Base-by-base conservation (phyloP, 2,329 filamentous ascomycete genomes). In the Cladosporium sp. region DNA sequence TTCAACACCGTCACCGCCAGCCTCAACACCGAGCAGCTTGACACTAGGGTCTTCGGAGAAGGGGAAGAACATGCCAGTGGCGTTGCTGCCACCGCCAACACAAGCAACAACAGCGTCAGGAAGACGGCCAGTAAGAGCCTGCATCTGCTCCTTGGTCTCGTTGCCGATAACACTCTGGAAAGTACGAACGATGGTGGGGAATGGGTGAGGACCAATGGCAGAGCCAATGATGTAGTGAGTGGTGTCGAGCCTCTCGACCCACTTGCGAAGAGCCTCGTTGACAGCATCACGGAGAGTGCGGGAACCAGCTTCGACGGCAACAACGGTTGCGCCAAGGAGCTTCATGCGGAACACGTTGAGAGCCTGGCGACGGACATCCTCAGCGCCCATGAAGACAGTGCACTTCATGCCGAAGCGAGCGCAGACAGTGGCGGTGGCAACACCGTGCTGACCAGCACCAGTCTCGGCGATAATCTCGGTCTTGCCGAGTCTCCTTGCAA, bases 331-430 rank as follows among this genome's bases (percentile, higher is more conserved):
- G 67, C 95, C 95, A 6, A 99, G 89, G 12, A 99, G 86, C 79
- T 96, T 95, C 87, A 99, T 99, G 53, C 95, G 91, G 87, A 99
- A 99, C 46, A 99, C 95, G 79, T 99, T 99, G 66, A 99, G 85
- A 1, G 95, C 94, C 79, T 99, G 95, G 72, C 95, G 89, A 66
- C 95, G 90, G 62, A 98, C 95, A 75, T 99, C 95, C 81, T 99
- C 95, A 56, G 93, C 93, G 73, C 95, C 95, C 95, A 99, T 99
- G 81, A 93, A 99, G 64, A 99, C 91, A 33, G 93, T 96, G 78
- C 95, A 99, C 78, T 94, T 90, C 93, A 99, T 94, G 75, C 92
- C 93, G 74, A 99, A 98, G 81, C 97, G 97, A 76, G 95, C 95
- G 74, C 95, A 98, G 28, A 98, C 93, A 0, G 95, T 99, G 0